Conservation (phyloP, 345 rosid species). For the Diplotaxis tenuifolia region DNA sequence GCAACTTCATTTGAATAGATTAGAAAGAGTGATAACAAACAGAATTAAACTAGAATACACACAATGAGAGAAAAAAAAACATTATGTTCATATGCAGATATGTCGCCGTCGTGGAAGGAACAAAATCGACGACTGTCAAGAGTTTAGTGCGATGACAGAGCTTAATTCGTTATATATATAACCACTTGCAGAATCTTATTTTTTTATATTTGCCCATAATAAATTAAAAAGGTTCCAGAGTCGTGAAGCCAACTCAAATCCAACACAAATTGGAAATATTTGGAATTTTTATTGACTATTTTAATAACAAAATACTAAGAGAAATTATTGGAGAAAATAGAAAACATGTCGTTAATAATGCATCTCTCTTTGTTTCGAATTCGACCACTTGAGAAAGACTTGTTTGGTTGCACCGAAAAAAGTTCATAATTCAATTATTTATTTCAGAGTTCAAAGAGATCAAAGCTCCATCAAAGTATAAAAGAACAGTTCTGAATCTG, state of each 20-base stretch:
- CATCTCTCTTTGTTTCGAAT: neutral
- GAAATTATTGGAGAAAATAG: slow-evolving; percentile 14
- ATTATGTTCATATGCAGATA: neutral
- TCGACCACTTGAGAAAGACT: slow-evolving; percentile 12
- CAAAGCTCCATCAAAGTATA: too few relatives aligned
- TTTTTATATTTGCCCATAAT: neutral
- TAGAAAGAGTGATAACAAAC: neutral
- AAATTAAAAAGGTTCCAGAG: neutral
- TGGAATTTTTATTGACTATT: neutral
- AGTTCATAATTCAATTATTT: slow-evolving; percentile 20
- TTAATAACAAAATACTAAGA: slow-evolving; percentile 8
- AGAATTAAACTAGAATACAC: neutral
- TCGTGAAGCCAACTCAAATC: slow-evolving; percentile 36
- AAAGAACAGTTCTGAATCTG: slow-evolving; percentile 11
- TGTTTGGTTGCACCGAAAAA: slow-evolving; percentile 10
- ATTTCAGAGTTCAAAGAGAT: neutral
- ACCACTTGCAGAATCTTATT: slow-evolving; percentile 10
- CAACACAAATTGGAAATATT: slow-evolving; percentile 14
- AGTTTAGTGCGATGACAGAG: slow-evolving; percentile 16
- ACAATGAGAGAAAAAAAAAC: neutral
- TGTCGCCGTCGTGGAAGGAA: slow-evolving; percentile 26
- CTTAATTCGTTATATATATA: neutral
- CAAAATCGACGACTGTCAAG: slow-evolving; percentile 11
- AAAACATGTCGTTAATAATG: neutral
- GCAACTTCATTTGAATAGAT: neutral